These are phyloP conservation scores for Teratosphaeriaceae sp. DNA, from an alignment of 2,329 filamentous ascomycete species.

Conservation along the genomic window DNA sequence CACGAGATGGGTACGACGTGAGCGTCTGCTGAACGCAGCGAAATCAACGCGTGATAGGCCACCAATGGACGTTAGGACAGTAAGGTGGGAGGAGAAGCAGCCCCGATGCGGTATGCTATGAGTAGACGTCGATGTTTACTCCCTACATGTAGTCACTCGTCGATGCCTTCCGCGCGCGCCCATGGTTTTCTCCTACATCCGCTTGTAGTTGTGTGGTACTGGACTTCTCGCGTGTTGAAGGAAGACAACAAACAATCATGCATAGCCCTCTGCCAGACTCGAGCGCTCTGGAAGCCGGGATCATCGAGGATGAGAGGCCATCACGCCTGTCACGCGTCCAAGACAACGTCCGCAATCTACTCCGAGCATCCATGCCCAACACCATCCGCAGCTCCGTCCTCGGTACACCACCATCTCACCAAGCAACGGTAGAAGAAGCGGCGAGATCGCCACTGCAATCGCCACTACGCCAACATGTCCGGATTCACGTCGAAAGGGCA, in stretches of 20 bases:
- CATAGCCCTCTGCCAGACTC: conserved; percentile 25
- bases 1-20: conserved; percentile 2
- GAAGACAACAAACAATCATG: conserved; percentile 11
- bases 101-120: not conserved
- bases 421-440: conserved; percentile 5
- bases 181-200: not conserved
- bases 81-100: conserved; percentile 1
- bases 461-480: not conserved
- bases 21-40: conserved; percentile 3
- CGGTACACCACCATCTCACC: conserved; percentile 3
- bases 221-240: not conserved
- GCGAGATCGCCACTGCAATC: conserved; percentile 7
- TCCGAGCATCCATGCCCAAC: conserved; percentile 23
- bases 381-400: conserved; percentile 9
- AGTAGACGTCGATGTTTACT: not conserved
- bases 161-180: not conserved
- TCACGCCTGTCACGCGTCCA: conserved; percentile 25
- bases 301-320: conserved; percentile 24
- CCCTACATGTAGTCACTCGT: not conserved
- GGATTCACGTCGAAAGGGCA: conserved; percentile 11
- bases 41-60: not conserved
- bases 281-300: conserved; percentile 27
- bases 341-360: conserved; percentile 28
- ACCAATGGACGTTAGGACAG: not conserved
- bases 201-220: not conserved